phyloP scores from a whole-genome alignment of 2,329 filamentous ascomycete species.

The Arthrinium puccinioides region DNA sequence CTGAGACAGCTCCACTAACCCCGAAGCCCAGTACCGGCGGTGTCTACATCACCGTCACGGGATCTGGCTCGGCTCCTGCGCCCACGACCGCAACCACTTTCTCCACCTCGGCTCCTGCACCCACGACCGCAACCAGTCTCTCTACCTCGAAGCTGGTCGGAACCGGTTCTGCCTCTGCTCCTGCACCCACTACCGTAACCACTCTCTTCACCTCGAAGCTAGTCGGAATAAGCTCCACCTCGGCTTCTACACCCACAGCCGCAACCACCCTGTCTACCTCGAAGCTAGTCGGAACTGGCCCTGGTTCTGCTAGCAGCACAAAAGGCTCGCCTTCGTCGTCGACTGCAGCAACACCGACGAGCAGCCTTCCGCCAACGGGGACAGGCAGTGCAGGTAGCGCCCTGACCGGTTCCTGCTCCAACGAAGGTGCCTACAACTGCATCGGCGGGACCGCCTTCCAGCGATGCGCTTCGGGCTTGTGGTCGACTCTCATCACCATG shows the following conservation, averaged over 20 bases:
- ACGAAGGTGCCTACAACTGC: slow-evolving; percentile 54
- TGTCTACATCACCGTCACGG: slow-evolving; percentile 32
- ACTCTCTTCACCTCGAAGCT: slow-evolving; percentile 2
- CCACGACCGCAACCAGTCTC: slow-evolving; percentile 12
- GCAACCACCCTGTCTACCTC: slow-evolving; percentile 6
- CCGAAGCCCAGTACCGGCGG: slow-evolving; percentile 28
- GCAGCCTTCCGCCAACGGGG: slow-evolving; percentile 3
- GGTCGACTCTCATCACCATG: slow-evolving; percentile 42
- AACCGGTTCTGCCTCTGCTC: slow-evolving; percentile 13
- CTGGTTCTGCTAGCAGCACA: slow-evolving; percentile 8
- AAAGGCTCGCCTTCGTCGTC: background rate
- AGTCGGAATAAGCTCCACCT: slow-evolving; percentile 12
- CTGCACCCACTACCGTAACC: slow-evolving; percentile 11
- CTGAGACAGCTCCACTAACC: background rate
- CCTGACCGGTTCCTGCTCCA: slow-evolving; percentile 31
- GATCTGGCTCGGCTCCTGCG: slow-evolving; percentile 13
- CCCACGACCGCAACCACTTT: slow-evolving; percentile 10
- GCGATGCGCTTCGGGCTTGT: slow-evolving; percentile 52
- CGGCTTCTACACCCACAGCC: slow-evolving; percentile 12
- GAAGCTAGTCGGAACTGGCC: slow-evolving; percentile 8
- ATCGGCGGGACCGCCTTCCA: slow-evolving; percentile 49
- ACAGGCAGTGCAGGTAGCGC: slow-evolving; percentile 7
- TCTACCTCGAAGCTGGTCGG: background rate
- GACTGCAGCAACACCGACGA: slow-evolving; percentile 3
- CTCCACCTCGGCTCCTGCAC: slow-evolving; percentile 12